Evolutionary conservation across 1,139 yeast genomes (phyloP).

Genomic region (Debaryomyces sp.): DNA sequence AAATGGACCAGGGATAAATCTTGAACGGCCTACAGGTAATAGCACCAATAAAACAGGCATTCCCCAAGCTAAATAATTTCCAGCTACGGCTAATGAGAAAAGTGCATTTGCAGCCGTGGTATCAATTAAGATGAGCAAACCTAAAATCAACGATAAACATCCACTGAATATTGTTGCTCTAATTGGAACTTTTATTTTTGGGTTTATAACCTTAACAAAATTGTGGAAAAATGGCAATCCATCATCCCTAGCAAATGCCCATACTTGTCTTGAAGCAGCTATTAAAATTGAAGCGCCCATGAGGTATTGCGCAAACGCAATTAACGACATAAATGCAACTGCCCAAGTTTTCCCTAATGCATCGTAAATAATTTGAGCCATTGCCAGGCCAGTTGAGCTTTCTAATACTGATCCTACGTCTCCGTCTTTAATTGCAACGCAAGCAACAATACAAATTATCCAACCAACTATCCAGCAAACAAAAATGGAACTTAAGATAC

Average conservation of each 20-base stretch:
- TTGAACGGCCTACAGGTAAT: constrained; percentile 41
- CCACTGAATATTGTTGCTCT: constrained; percentile 56
- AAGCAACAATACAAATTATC: constrained; percentile 21
- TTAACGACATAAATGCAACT: constrained; percentile 60
- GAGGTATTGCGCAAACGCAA: constrained; percentile 61
- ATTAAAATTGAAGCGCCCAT: constrained; percentile 55
- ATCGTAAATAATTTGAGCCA: constrained; percentile 69
- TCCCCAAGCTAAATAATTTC: constrained; percentile 63
- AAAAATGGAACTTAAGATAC: constrained; percentile 28
- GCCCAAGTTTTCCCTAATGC: constrained; percentile 74
- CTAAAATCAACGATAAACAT: constrained; percentile 43
- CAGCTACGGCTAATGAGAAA: constrained; percentile 61
- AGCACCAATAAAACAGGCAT: constrained; percentile 56
- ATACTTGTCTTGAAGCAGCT: constrained; percentile 42
- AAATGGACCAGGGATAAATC: constrained; percentile 62
- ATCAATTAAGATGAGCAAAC: constrained; percentile 57
- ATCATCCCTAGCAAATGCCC: constrained; percentile 33
- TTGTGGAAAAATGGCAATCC: constrained; percentile 26
- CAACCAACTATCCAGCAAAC: constrained; percentile 26
- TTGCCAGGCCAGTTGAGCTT: constrained; percentile 46
- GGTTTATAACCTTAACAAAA: constrained; percentile 49
- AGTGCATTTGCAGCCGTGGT: constrained; percentile 59
- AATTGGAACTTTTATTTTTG: constrained; percentile 51
- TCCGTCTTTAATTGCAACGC: constrained; percentile 24
- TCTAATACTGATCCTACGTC: constrained; percentile 20